These are phyloP conservation scores for Colletotrichum simmondsii DNA, from an alignment of 2,329 filamentous ascomycete genomes.

Conservation along the genomic window DNA sequence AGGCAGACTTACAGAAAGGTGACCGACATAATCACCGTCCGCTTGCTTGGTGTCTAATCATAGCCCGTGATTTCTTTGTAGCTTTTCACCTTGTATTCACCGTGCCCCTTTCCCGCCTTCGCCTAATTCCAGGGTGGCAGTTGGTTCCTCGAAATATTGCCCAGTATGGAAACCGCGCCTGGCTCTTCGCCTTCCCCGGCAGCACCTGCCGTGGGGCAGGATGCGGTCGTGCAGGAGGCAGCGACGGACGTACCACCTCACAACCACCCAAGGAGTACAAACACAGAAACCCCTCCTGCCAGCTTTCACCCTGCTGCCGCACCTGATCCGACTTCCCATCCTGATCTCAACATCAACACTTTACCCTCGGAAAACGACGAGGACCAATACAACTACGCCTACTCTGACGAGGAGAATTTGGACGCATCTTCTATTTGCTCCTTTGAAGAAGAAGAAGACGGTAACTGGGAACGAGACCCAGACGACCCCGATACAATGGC, in stretches of 20 bases:
- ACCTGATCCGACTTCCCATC: background rate
- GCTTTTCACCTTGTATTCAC: background rate
- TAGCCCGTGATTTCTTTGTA: slow-evolving; percentile 4
- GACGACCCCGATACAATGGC: slow-evolving; percentile 18
- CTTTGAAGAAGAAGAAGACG: slow-evolving; percentile 33
- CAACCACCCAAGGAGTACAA: slow-evolving; percentile 19
- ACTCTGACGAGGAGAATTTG: slow-evolving; percentile 29
- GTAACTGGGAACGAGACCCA: slow-evolving; percentile 27
- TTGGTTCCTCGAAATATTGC: background rate
- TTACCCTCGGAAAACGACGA: slow-evolving; percentile 23
- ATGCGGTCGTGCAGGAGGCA: slow-evolving; percentile 24
- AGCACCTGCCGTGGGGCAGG: slow-evolving; percentile 24
- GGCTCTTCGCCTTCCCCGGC: slow-evolving; percentile 23
- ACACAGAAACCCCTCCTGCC: slow-evolving; percentile 22
- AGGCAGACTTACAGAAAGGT: background rate
- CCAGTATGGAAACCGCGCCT: slow-evolving; percentile 26
- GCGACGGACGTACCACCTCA: slow-evolving; percentile 18
- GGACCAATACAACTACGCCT: slow-evolving; percentile 28
- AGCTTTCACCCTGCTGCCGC: slow-evolving; percentile 8
- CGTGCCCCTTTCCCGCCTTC: slow-evolving; percentile 1
- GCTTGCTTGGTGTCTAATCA: slow-evolving; percentile 8
- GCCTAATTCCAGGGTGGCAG: background rate
- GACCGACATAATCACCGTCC: slow-evolving; percentile 11
- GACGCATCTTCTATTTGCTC: slow-evolving; percentile 32
- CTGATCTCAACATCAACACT: slow-evolving; percentile 16